Conservation (phyloP, 352 stramenopile species). For the Phytopythium montanum region DNA sequence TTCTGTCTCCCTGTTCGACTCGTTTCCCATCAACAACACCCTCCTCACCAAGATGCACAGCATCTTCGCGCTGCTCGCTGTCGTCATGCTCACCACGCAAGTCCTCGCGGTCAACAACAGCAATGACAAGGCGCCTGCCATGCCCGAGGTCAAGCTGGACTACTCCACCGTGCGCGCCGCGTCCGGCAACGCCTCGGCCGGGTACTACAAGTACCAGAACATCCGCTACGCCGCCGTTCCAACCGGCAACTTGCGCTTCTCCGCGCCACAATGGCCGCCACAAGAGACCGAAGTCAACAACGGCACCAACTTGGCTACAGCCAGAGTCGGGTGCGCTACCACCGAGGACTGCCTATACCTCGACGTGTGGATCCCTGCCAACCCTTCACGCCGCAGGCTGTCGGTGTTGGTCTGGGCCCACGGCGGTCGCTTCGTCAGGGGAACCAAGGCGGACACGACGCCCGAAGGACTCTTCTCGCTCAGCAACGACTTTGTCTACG, state of each 20-base stretch:
- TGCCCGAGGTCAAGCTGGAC: conserved; percentile 15
- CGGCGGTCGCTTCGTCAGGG: conserved; percentile 22
- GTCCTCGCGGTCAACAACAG: neutral
- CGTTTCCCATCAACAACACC: too few species aligned
- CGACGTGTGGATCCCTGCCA: conserved; percentile 26
- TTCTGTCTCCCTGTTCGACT: too few species aligned
- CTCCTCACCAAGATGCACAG: too few species aligned
- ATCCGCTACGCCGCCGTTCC: conserved; percentile 23
- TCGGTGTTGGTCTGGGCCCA: conserved; percentile 34
- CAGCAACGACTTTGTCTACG: conserved; percentile 26
- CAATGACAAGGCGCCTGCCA: neutral
- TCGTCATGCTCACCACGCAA: neutral
- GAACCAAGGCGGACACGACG: conserved; percentile 16
- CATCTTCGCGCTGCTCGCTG: neutral
- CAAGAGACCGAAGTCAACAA: conserved; percentile 20
- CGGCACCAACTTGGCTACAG: conserved; percentile 18
- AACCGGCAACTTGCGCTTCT: conserved; percentile 20
- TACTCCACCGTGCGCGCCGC: conserved; percentile 23
- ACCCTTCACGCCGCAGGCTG: conserved; percentile 17
- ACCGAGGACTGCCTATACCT: conserved; percentile 34
- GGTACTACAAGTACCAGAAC: conserved; percentile 35
- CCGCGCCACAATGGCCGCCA: conserved; percentile 18
- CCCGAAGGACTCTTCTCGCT: conserved; percentile 23
- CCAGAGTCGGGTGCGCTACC: conserved; percentile 17
- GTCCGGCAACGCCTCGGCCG: conserved; percentile 21